Evolutionary conservation across 805 yeast genomes (phyloP), one percentile per base, ranked within the genome.

Genomic region (Candida incommunis): DNA sequence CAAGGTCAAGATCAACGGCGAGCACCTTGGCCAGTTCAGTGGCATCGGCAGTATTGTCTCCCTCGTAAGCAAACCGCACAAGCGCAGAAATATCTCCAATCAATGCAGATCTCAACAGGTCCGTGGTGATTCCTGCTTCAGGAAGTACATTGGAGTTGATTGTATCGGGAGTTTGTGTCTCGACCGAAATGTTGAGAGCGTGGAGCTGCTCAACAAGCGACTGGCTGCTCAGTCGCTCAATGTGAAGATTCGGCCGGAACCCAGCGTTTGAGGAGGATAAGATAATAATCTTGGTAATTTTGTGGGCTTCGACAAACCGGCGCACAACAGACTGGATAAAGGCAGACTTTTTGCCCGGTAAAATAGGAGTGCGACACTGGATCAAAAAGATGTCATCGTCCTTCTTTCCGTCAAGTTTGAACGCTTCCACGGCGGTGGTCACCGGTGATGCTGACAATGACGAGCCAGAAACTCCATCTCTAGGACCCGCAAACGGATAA

Each of bases 401-500:
- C 9, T 13, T 20, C 27, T 5, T 15, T 7, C 42, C 9, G n/a
- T 9, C 18, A 1, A 40, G 43, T 24, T 27, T 40, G 50, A 62
- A 58, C 2, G 85, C 69, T 54, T 88, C 95, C 23, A 83, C 57
- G 0, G 82, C 75, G 1, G 82, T 74, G 0, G 82, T 69, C 2
- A 75, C 60, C 1, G 75, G 76, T 0, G 51, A 20, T 26, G 29
- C 42, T 4, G 49, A 41, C 3, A 41, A 46, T 1, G 43, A 43
- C 37, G 56, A 56, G 26, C 50, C 53, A 3, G 44, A 48, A 0
- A 61, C 56, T 46, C 65, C 66, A 56, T 86, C 96, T 11, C 72
- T 64, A 1, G 96, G 94, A 0, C 95, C 82, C 0, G 80, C 78
- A 63, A 90, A 85, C 2, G 97, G 95, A 56, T 82, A 83, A 5